Percentiles rank a stretch among this genome's conserved stretches.
These are phyloP conservation scores for Stromatinia cepivora DNA, from an alignment of 2,329 filamentous ascomycete genomes.

Conservation along the genomic window DNA sequence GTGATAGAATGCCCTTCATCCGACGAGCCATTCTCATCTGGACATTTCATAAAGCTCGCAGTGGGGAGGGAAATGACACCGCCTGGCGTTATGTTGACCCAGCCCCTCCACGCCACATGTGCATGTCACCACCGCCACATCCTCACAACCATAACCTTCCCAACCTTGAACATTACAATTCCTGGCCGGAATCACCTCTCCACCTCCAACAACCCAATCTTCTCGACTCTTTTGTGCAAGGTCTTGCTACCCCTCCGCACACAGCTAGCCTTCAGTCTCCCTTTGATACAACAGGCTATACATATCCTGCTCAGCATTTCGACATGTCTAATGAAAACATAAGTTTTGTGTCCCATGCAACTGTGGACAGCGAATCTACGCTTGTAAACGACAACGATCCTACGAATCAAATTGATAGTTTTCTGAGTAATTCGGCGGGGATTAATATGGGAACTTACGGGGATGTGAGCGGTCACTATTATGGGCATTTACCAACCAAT, in stretches of 20 bases:
- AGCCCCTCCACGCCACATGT: slow-evolving; percentile 29
- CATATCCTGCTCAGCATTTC: slow-evolving; percentile 26
- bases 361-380: slow-evolving; percentile 35
- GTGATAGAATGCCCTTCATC: slow-evolving; percentile 50
- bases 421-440: not conserved
- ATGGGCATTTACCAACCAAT: slow-evolving; percentile 3
- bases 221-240: slow-evolving; percentile 53
- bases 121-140: slow-evolving; percentile 39
- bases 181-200: slow-evolving; percentile 46
- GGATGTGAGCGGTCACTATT: slow-evolving; percentile 1
- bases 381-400: slow-evolving; percentile 10
- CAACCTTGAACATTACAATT: slow-evolving; percentile 55
- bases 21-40: slow-evolving; percentile 63
- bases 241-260: slow-evolving; percentile 58
- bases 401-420: slow-evolving; percentile 8
- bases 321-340: slow-evolving; percentile 38
- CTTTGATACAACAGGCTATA: slow-evolving; percentile 29
- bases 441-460: slow-evolving; percentile 5
- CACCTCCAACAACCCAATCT: slow-evolving; percentile 41
- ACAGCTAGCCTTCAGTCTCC: slow-evolving; percentile 50
- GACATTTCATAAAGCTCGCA: slow-evolving; percentile 57
- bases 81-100: slow-evolving; percentile 58
- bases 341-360: slow-evolving; percentile 43
- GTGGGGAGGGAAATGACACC: slow-evolving; percentile 54
- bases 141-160: slow-evolving; percentile 48